Percentiles rank a stretch among this genome's conserved stretches.
These are phyloP conservation scores for Podospora anserina DNA, from an alignment of 495 filamentous ascomycete species.

Conservation along the genomic window DNA sequence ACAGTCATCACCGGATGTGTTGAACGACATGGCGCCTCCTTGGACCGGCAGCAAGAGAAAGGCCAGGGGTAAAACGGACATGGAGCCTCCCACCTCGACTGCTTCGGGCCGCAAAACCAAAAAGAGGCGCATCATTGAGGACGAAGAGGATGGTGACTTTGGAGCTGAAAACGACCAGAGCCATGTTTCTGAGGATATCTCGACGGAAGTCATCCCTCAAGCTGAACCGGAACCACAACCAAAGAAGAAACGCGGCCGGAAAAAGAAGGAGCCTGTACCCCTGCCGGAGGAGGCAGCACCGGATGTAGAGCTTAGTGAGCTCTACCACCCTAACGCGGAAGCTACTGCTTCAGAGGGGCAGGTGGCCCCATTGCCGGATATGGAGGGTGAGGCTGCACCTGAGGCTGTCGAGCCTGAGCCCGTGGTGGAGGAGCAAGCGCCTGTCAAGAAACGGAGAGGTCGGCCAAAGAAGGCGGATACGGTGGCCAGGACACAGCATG, in stretches of 20 bases:
- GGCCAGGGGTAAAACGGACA: not conserved
- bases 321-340: not conserved
- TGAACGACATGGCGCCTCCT: constrained; percentile 16
- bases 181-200: not conserved
- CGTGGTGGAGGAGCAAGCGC: not conserved
- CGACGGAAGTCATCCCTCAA: not conserved
- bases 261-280: not conserved
- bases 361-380: not conserved
- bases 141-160: not conserved
- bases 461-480: not conserved
- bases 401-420: not conserved
- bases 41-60: not conserved
- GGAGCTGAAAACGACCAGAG: not conserved
- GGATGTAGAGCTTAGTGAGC: not conserved
- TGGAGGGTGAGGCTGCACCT: not conserved
- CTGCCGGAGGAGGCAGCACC: not conserved
- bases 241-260: not conserved
- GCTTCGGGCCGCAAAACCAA: not conserved
- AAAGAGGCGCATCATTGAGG: not conserved
- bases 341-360: not conserved
- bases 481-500: not conserved
- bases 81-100: not conserved
- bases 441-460: not conserved
- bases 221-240: not conserved
- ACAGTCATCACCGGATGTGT: constrained; percentile 24